Percentiles rank a stretch among this genome's conserved stretches.
These are phyloP conservation scores for Exophiala phaeomuriformis DNA, from an alignment of 2,329 filamentous ascomycete species.

Conservation along the genomic window DNA sequence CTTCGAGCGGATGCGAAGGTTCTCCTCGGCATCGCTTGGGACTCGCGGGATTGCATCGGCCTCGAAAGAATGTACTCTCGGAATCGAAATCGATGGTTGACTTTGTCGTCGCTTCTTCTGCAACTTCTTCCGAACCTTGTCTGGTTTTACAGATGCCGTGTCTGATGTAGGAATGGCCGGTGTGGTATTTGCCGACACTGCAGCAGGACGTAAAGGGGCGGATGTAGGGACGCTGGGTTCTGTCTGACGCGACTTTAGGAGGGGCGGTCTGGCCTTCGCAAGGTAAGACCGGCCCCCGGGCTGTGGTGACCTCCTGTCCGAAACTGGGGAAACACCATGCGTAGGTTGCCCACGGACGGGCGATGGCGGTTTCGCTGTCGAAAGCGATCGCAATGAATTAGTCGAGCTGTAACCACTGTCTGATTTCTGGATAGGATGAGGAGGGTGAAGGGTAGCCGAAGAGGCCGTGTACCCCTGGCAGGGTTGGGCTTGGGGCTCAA, in stretches of 20 bases:
- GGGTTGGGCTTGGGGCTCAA: slow-evolving; percentile 16
- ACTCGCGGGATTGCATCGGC: slow-evolving; percentile 18
- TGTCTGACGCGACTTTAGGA: slow-evolving; percentile 18
- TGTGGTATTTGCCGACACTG: not conserved
- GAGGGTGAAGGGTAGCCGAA: slow-evolving; percentile 4
- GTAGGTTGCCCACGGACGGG: not conserved
- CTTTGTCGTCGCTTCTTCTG: slow-evolving; percentile 24
- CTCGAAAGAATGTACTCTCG: slow-evolving; percentile 18
- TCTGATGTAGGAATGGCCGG: not conserved
- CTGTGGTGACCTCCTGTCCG: not conserved
- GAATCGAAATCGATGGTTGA: slow-evolving; percentile 16
- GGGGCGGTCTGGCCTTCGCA: slow-evolving; percentile 1
- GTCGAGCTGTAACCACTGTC: slow-evolving; percentile 28
- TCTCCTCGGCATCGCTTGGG: slow-evolving; percentile 16
- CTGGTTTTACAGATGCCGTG: not conserved
- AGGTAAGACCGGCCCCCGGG: not conserved
- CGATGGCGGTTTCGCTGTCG: slow-evolving; percentile 1
- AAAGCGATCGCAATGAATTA: slow-evolving; percentile 19
- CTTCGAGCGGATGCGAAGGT: slow-evolving; percentile 22
- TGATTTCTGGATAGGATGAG: slow-evolving; percentile 15
- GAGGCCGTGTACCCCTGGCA: not conserved
- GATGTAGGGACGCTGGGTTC: slow-evolving; percentile 9
- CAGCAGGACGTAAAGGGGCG: slow-evolving; percentile 5
- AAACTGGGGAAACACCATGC: not conserved
- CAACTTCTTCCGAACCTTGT: slow-evolving; percentile 18